phyloP scores from a whole-genome alignment of 2,329 filamentous ascomycete genomes.

The Fusarium liriodendri region DNA sequence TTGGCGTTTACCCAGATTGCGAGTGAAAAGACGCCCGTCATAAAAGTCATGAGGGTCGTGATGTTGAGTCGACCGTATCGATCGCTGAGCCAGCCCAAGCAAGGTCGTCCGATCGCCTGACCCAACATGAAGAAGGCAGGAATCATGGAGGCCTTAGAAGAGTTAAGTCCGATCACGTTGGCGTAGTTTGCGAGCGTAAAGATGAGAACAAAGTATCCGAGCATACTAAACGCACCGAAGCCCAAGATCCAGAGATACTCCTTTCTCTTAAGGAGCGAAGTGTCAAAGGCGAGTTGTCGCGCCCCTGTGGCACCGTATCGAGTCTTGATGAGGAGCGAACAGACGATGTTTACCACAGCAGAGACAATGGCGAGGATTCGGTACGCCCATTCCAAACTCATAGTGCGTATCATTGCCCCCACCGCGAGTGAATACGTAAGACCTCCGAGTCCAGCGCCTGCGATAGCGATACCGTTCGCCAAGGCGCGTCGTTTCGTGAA shows the following conservation, averaged over 20 bases:
- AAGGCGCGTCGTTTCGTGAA: conserved; percentile 66
- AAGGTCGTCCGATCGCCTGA: conserved; percentile 67
- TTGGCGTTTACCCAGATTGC: conserved; percentile 23
- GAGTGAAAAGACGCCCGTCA: conserved; percentile 1
- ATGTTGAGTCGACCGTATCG: conserved; percentile 71
- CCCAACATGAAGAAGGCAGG: conserved; percentile 73
- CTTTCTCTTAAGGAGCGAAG: conserved; percentile 47
- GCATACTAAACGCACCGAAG: conserved; percentile 71
- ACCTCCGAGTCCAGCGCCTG: conserved; percentile 59
- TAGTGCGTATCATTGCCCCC: conserved; percentile 62
- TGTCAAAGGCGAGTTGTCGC: conserved; percentile 22
- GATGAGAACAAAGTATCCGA: conserved; percentile 73
- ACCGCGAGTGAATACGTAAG: conserved; percentile 38
- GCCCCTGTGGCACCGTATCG: conserved; percentile 4
- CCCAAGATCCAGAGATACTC: conserved; percentile 68
- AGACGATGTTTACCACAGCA: conserved; percentile 65
- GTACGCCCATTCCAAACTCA: conserved; percentile 68
- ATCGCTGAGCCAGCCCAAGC: conserved; percentile 73
- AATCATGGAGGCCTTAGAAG: conserved; percentile 70
- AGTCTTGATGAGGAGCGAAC: conserved; percentile 69
- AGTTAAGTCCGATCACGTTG: conserved; percentile 65
- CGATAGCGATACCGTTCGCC: conserved; percentile 66
- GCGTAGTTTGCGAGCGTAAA: conserved; percentile 74
- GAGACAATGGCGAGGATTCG: conserved; percentile 60
- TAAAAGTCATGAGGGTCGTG: conserved; percentile 61